Evolutionary conservation across 73 alveolate species (phyloP), one percentile per base, ranked within the genome.

Genomic region (Symbiodinium pilosum): DNA sequence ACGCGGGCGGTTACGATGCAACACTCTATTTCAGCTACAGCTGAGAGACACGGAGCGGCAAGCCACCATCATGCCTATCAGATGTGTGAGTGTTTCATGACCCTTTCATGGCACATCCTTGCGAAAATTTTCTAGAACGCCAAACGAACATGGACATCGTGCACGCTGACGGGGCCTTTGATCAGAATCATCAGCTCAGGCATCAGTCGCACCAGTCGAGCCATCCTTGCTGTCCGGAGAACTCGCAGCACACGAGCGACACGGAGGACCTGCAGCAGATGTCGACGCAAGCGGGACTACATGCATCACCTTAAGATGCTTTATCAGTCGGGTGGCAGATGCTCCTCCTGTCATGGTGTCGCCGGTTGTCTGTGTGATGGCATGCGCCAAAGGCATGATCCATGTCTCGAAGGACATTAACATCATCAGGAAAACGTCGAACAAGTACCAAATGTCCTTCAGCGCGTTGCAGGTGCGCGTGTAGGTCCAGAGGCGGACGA

Each of bases 181-280:
- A 93, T 93, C 42, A 93, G 91, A 77, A 93, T 93, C 98, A 93
- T 93, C 69, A 93, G 87, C 93, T 93, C 98, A 43, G 98, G 98
- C 98, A 93, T 77, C 81, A 81, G 12, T 4, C 98, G 98, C 41
- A 93, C 93, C 42, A 93, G 39, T 11, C 98, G 91, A 20, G 92
- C 98, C 98, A 93, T 93, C 40, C 98, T 84, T 43, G 98, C 98
- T 3, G 92, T 93, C 77, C 98, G 98, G 34, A 81, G 34, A 38
- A 93, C 91, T 6, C 98, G 98, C 51, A 93, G 51, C 59, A 93
- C 91, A 8, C 98, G 98, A 16, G 98, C 98, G 81, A 93, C 98
- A 2, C 98, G 98, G 43, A 93, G 77, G 6, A 93, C 98, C 38
- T 88, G n/a, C n/a, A n/a, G n/a, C n/a, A n/a, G n/a, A n/a, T n/a